phyloP scores from a whole-genome alignment of 495 filamentous ascomycete species.

The Annulohypoxylon maeteangense region DNA sequence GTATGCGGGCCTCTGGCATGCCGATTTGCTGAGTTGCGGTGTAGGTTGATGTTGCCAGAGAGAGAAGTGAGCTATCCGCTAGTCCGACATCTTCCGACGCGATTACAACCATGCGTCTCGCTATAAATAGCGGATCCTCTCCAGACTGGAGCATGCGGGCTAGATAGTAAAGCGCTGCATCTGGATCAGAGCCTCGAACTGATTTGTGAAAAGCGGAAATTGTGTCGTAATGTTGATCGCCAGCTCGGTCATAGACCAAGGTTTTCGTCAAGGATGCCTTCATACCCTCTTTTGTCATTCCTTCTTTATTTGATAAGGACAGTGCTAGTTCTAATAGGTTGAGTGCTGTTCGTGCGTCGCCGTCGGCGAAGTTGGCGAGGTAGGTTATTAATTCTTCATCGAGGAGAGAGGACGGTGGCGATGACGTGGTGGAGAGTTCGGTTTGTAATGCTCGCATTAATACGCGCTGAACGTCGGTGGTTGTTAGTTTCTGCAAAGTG shows the following conservation, averaged over 20 bases:
- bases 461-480: conserved; percentile 76
- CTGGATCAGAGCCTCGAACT: conserved; percentile 83
- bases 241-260: conserved; percentile 91
- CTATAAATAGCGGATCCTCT: conserved; percentile 93
- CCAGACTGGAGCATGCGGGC: conserved; percentile 96
- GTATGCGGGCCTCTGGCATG: conserved; percentile 93
- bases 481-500: conserved; percentile 77
- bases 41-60: conserved; percentile 84
- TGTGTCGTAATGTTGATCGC: conserved; percentile 95
- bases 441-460: conserved; percentile 74
- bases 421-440: conserved; percentile 55
- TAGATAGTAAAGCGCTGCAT: conserved; percentile 93
- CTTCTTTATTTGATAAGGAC: conserved; percentile 51
- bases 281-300: conserved; percentile 71
- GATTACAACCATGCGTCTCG: conserved; percentile 89
- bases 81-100: conserved; percentile 93
- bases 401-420: conserved; percentile 65
- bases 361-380: conserved; percentile 85
- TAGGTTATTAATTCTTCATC: conserved; percentile 82
- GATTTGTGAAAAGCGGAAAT: conserved; percentile 98
- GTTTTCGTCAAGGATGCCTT: conserved; percentile 87
- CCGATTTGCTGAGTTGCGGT: conserved; percentile 89
- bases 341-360: conserved; percentile 90
- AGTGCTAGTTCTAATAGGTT: conserved; percentile 92
- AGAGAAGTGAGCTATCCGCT: conserved; percentile 86